phyloP scores from a whole-genome alignment of 352 stramenopile species.

The Pythium insidiosum region DNA sequence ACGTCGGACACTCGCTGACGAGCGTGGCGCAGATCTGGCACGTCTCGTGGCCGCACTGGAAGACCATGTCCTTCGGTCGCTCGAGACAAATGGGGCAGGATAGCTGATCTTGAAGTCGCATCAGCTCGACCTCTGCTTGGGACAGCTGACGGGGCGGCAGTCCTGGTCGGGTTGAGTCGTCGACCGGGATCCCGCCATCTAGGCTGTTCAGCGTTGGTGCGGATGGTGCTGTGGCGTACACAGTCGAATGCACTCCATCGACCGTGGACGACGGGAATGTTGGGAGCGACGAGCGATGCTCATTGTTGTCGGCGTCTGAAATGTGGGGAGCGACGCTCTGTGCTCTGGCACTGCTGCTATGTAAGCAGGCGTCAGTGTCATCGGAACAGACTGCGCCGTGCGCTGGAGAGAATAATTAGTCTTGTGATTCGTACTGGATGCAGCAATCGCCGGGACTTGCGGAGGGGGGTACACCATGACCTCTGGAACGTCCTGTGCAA shows the following conservation, averaged over 20 bases:
- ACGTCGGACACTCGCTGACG: slow-evolving; percentile 61
- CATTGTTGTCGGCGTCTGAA: too few relatives aligned
- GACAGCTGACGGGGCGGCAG: slow-evolving; percentile 19
- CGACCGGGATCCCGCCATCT: not conserved
- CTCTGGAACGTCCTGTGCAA: slow-evolving; percentile 37
- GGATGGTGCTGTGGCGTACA: too few relatives aligned
- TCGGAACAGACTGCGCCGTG: too few relatives aligned
- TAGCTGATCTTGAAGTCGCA: slow-evolving; percentile 48
- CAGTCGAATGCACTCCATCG: too few relatives aligned
- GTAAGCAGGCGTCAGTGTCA: too few relatives aligned
- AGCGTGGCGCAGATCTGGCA: slow-evolving; percentile 44
- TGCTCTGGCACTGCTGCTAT: too few relatives aligned
- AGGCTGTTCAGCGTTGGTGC: not conserved
- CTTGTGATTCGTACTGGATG: too few relatives aligned
- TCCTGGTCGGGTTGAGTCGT: not conserved
- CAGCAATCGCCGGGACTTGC: too few relatives aligned
- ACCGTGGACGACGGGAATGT: too few relatives aligned
- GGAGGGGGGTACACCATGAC: slow-evolving; percentile 62
- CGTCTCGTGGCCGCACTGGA: slow-evolving; percentile 81
- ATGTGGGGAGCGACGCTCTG: too few relatives aligned
- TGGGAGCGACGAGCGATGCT: too few relatives aligned
- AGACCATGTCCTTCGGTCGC: slow-evolving; percentile 67
- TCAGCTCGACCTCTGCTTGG: slow-evolving; percentile 46
- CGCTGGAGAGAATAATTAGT: too few relatives aligned
- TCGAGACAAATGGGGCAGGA: slow-evolving; percentile 76